These are phyloP conservation scores for Microbotryum scabiosae DNA, from an alignment of 1,284 basidiomycete genomes.

Conservation along the genomic window DNA sequence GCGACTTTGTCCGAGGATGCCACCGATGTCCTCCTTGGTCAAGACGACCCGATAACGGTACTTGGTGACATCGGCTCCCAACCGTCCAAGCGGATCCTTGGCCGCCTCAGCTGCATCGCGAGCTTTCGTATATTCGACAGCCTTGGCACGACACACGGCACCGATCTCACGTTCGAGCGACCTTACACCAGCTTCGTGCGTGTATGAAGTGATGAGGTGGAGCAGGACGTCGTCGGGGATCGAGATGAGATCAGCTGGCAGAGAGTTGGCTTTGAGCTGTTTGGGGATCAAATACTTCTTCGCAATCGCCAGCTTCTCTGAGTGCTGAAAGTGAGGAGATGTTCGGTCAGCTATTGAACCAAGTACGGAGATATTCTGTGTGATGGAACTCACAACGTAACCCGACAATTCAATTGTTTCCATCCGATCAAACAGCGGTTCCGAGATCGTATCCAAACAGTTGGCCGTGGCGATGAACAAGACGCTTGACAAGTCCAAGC, in stretches of 20 bases:
- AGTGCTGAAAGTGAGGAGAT: conserved; percentile 54
- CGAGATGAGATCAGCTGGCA: conserved; percentile 49
- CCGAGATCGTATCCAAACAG: conserved; percentile 42
- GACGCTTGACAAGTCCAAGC: conserved; percentile 35
- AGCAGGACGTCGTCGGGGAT: conserved; percentile 61
- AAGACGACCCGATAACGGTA: conserved; percentile 57
- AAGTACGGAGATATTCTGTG: neutral
- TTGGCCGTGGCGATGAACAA: conserved; percentile 45
- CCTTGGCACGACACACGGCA: conserved; percentile 72
- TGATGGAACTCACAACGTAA: conserved; percentile 34
- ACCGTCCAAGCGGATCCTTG: neutral
- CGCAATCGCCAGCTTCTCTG: conserved; percentile 44
- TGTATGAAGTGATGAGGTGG: conserved; percentile 66
- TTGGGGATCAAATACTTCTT: conserved; percentile 65
- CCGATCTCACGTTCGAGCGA: conserved; percentile 80
- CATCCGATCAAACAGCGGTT: conserved; percentile 43
- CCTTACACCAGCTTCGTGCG: conserved; percentile 84
- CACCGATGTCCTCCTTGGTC: conserved; percentile 64
- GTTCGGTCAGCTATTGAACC: conserved; percentile 59
- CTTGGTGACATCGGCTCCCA: conserved; percentile 24
- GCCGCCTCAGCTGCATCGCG: conserved; percentile 45
- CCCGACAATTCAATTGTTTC: conserved; percentile 43
- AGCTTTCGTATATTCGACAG: conserved; percentile 75
- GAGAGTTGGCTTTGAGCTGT: conserved; percentile 63
- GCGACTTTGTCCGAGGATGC: conserved; percentile 69